Base-by-base conservation (phyloP, 345 rosid genomes). In the Pelargonium nanum region DNA sequence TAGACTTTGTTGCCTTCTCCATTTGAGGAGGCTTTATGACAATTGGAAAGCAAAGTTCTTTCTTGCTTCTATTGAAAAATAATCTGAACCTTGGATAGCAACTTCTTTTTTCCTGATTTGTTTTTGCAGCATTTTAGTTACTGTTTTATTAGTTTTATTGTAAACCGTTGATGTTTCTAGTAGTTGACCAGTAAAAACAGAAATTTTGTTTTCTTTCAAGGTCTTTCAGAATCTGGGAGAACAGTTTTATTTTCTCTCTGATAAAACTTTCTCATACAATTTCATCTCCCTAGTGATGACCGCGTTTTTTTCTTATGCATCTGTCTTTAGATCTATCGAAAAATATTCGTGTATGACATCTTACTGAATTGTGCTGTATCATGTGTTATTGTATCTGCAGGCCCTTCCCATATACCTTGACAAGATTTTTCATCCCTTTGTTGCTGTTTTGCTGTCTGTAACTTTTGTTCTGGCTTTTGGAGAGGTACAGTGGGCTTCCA, bases 391-490 rank as follows among this genome's bases (percentile, higher is more conserved):
- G 48, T 40, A 40, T 60, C 4, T 13, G 28, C 64, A 60, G 53
- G 64, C 64, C 45, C 28, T 45, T 24, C 30, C 54, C 1, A 60
- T 60, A 15, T 24, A 19, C 22, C 55, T 60, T 20, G 53, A 32
- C 22, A 45, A 22, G 21, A 22, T 59, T 32, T 30, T 34, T 7
- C 7, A 32, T 7, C 48, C 23, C 12, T 21, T 22, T 21, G 63
- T 32, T 15, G 53, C 40, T 25, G 55, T 20, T 34, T 16, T 44
- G 22, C 30, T 25, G 7, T 20, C 8, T 44, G 17, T 23, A 20
- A 19, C 45, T 15, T 61, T 21, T 12, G 22, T 63, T 23, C 5
- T 62, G 9, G 22, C 53, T 23, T 23, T 50, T 52, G 26, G 40
- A 52, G 57, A 55, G 57, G 57, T 25, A 22, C 26, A 23, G 2